Evolutionary conservation across 768 basidiomycete genomes (phyloP), one percentile per base, ranked within the genome.

Genomic region (Amanita muscaria): DNA sequence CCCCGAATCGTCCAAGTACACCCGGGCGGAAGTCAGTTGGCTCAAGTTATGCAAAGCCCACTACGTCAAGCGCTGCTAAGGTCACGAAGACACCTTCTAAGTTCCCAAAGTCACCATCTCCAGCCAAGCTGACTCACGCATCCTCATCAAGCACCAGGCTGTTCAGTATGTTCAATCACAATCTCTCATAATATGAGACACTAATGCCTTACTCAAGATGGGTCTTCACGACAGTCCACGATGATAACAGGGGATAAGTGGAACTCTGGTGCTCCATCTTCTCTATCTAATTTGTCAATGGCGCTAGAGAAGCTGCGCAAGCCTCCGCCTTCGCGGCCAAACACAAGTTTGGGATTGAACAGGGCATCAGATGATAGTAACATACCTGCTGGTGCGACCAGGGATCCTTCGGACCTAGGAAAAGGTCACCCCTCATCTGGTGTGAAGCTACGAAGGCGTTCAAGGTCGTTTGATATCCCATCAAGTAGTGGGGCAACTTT

Each of bases 221-320:
- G 54, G 2, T 50, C 48, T 35, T 35, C 47, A 40, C 54, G 51
- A 22, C 21, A 37, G 1, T 57, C 55, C 27, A 49, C 53, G 2
- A 11, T 47, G 9, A 50, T 51, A 12, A 49, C 55, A 33, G 46
- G 11, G 47, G 32, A 23, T 19, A 4, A 39, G 4, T 16, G 21
- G 21, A 19, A 16, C 12, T 46, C 22, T 54, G 59, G 18, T 9
- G 61, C 57, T 2, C 40, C 64, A 12, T 73, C 76, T 3, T 74
- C 80, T 0, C 59, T 88, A n/a, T 76, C 77, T 4, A 82, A 72
- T 4, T 65, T 88, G 11, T 76, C 80, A 7, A 71, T 69, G 49
- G 85, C 85, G 2, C 62, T 88, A 21, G 79, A 86, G 55, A 83
- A 79, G 54, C 67, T 88, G n/a, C 68, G 70, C 21, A 73, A 75